Percentiles rank a stretch among this genome's conserved stretches.
Evolutionary conservation across 2,329 filamentous ascomycete genomes (phyloP).

Genomic region (Zymoseptoria crescenta): DNA sequence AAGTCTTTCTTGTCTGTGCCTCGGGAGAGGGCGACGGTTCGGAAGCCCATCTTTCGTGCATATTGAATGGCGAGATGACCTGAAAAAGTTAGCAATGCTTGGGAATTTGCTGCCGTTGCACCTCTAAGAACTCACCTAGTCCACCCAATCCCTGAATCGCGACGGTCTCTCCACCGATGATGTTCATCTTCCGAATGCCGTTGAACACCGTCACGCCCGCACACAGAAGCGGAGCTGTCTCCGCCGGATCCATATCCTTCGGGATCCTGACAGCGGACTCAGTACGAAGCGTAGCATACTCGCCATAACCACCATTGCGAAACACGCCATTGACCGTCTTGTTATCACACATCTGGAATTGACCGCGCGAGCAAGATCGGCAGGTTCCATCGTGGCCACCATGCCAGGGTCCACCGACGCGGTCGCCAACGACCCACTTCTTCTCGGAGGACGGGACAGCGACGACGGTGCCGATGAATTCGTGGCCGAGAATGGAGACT

Average conservation of each 20-base stretch:
- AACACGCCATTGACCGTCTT: constrained; percentile 56
- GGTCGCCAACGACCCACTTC: constrained; percentile 55
- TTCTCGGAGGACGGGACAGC: constrained; percentile 48
- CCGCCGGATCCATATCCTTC: constrained; percentile 38
- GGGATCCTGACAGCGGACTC: constrained; percentile 53
- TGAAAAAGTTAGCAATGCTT: constrained; percentile 37
- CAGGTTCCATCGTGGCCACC: constrained; percentile 58
- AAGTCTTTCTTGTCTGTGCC: constrained; percentile 46
- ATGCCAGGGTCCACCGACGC: constrained; percentile 62
- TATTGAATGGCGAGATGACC: constrained; percentile 50
- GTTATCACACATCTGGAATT: constrained; percentile 63
- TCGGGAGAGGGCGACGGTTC: constrained; percentile 45
- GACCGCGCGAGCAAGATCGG: constrained; percentile 53
- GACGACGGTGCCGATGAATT: constrained; percentile 61
- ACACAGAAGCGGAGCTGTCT: constrained; percentile 42
- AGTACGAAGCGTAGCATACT: constrained; percentile 53
- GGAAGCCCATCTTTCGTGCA: constrained; percentile 45
- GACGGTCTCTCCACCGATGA: constrained; percentile 39
- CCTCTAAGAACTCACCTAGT: constrained; percentile 2
- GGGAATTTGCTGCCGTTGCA: constrained; percentile 29
- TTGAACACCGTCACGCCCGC: constrained; percentile 48
- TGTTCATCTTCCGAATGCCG: constrained; percentile 42
- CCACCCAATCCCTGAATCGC: constrained; percentile 46
- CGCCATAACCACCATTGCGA: constrained; percentile 55
- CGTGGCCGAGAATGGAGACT: constrained; percentile 49